Percentiles rank a stretch among this genome's conserved stretches.
Evolutionary conservation across 1,284 basidiomycete genomes (phyloP).

Genomic region (Leccinum fuscescens): DNA sequence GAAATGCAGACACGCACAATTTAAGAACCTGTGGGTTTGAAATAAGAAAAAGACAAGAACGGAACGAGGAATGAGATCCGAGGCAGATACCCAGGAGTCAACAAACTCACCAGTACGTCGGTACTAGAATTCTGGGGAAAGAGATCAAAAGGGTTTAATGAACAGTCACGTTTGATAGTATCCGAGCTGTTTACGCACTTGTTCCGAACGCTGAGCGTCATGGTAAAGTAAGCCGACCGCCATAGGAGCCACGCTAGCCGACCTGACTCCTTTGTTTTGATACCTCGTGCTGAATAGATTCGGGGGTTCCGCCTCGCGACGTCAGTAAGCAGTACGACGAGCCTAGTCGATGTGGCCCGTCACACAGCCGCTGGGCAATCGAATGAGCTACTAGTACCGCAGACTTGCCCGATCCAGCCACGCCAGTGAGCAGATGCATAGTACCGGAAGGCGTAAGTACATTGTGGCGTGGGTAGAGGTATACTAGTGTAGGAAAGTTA

Average conservation of each 20-base stretch:
- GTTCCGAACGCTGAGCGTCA: conserved; percentile 75
- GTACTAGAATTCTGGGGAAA: conserved; percentile 59
- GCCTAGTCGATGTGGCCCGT: too few species aligned
- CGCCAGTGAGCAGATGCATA: too few species aligned
- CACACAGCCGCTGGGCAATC: too few species aligned
- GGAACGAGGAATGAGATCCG: conserved; percentile 10
- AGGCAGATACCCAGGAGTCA: conserved; percentile 17
- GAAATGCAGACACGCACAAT: conserved; percentile 19
- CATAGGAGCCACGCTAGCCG: conserved; percentile 77
- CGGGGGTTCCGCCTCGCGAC: too few species aligned
- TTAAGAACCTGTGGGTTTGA: conserved; percentile 21
- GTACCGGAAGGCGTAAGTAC: too few species aligned
- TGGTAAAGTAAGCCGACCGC: conserved; percentile 79
- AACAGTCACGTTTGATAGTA: conserved; percentile 2
- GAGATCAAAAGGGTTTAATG: conserved; percentile 4
- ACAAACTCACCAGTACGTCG: conserved; percentile 61
- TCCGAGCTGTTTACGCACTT: conserved; percentile 45
- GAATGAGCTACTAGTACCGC: too few species aligned
- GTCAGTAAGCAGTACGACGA: too few species aligned
- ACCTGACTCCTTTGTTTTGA: conserved; percentile 66
- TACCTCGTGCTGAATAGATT: conserved; percentile 30
- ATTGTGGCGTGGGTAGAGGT: too few species aligned
- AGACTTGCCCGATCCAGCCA: too few species aligned
- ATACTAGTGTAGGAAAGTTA: too few species aligned
- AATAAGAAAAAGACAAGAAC: not conserved